Evolutionary conservation across 352 stramenopile genomes (phyloP).

Genomic region (Globisporangium canariense): DNA sequence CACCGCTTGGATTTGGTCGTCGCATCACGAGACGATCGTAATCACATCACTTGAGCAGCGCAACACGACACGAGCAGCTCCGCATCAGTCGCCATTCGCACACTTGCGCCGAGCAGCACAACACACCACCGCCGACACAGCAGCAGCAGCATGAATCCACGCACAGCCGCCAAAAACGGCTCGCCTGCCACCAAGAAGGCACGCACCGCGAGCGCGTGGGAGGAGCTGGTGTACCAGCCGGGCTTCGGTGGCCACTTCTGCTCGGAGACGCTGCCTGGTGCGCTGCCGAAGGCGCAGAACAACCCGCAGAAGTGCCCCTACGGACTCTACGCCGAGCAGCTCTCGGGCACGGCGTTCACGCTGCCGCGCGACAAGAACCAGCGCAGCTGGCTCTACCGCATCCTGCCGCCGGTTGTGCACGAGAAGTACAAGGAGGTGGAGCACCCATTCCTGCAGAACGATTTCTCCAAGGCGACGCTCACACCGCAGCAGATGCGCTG

Average conservation of each 20-base stretch:
- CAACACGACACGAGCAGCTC: background rate
- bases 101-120: background rate
- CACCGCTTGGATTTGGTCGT: slow-evolving; percentile 10
- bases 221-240: slow-evolving; percentile 79
- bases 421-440: slow-evolving; percentile 53
- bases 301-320: slow-evolving; percentile 93
- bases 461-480: slow-evolving; percentile 67
- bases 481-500: slow-evolving; percentile 93
- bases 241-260: slow-evolving; percentile 94
- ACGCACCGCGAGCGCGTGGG: slow-evolving; percentile 29
- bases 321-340: slow-evolving; percentile 92
- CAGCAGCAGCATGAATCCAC: slow-evolving; percentile 2
- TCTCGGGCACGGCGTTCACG: slow-evolving; percentile 97
- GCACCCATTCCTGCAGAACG: slow-evolving; percentile 54
- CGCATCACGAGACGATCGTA: slow-evolving; percentile 8
- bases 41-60: slow-evolving; percentile 3
- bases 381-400: slow-evolving; percentile 93
- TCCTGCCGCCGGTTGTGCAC: slow-evolving; percentile 85
- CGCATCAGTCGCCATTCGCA: background rate
- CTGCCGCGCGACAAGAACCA: slow-evolving; percentile 86
- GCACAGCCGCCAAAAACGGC: background rate
- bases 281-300: slow-evolving; percentile 92
- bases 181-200: slow-evolving; percentile 7
- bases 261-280: slow-evolving; percentile 87
- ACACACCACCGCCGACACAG: background rate